These are phyloP conservation scores for Trametes maxima DNA, from an alignment of 768 basidiomycete species.

Conservation along the genomic window DNA sequence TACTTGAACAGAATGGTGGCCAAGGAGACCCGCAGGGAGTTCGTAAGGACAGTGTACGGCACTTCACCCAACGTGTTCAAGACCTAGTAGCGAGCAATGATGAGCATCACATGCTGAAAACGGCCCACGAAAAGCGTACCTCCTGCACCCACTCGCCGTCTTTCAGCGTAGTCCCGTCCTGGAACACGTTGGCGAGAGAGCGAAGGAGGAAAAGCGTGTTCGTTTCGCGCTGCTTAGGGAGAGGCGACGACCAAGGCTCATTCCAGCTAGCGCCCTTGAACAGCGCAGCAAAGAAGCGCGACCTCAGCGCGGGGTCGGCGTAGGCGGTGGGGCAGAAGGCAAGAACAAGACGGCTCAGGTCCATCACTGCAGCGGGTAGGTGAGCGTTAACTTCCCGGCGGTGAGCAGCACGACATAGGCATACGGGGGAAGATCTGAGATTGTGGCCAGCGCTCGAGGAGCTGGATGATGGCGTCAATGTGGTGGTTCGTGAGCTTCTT, in stretches of 20 bases:
- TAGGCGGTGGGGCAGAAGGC: slow-evolving; percentile 63
- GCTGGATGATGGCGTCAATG: slow-evolving; percentile 60
- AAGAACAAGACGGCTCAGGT: slow-evolving; percentile 76
- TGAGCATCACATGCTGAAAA: background rate
- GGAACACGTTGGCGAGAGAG: slow-evolving; percentile 77
- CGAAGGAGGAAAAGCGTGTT: slow-evolving; percentile 82
- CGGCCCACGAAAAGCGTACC: slow-evolving; percentile 37
- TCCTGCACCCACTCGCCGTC: slow-evolving; percentile 54
- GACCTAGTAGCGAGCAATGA: slow-evolving; percentile 44
- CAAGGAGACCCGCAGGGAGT: slow-evolving; percentile 73
- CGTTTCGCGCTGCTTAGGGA: slow-evolving; percentile 77
- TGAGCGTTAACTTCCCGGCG: background rate
- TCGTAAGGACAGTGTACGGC: slow-evolving; percentile 59
- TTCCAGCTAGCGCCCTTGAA: slow-evolving; percentile 72
- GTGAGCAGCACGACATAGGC: slow-evolving; percentile 10
- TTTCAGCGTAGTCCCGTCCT: slow-evolving; percentile 48
- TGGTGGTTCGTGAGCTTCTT: slow-evolving; percentile 48
- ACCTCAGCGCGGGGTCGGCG: slow-evolving; percentile 44
- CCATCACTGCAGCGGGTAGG: slow-evolving; percentile 61
- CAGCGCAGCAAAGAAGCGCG: slow-evolving; percentile 59
- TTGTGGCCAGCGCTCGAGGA: slow-evolving; percentile 75
- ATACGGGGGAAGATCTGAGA: slow-evolving; percentile 73
- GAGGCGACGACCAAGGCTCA: slow-evolving; percentile 52
- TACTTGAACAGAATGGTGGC: slow-evolving; percentile 91
- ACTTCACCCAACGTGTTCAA: slow-evolving; percentile 53